Percentiles rank a stretch among this genome's conserved stretches.
phyloP scores from a whole-genome alignment of 1,284 basidiomycete species.

The Violaceomyces palustris region DNA sequence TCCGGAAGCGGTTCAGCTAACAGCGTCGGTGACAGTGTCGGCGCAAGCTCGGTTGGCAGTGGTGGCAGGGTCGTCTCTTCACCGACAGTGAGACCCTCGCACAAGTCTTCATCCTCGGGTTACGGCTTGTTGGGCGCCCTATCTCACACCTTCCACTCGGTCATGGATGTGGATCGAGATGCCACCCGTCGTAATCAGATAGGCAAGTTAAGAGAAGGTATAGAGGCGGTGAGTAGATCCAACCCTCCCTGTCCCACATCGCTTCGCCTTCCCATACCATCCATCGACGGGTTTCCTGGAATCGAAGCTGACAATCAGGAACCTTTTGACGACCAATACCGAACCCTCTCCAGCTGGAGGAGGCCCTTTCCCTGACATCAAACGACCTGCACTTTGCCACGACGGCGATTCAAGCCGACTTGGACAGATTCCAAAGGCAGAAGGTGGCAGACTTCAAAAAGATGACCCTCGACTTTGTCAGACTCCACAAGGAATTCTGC shows the following conservation, averaged over 20 bases:
- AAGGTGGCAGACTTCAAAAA: conserved; percentile 92
- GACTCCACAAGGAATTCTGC: conserved; percentile 90
- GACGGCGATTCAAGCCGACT: conserved; percentile 90
- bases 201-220: conserved; percentile 86
- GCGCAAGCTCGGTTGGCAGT: too few relatives aligned
- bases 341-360: conserved; percentile 22
- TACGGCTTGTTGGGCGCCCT: conserved; percentile 80
- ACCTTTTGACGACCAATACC: background rate
- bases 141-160: conserved; percentile 88
- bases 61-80: too few relatives aligned
- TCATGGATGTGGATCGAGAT: conserved; percentile 98
- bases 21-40: conserved; percentile 25
- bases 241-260: too few relatives aligned
- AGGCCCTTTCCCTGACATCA: conserved; percentile 38
- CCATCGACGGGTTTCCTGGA: background rate
- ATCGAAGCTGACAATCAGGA: background rate
- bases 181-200: conserved; percentile 86
- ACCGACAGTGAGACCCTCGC: conserved; percentile 17
- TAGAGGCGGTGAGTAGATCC: conserved; percentile 57
- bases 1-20: too few relatives aligned
- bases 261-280: background rate
- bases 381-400: conserved; percentile 83
- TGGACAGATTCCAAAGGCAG: conserved; percentile 96
- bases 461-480: conserved; percentile 84
- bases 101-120: conserved; percentile 12